phyloP scores from a whole-genome alignment of 1,139 yeast species.

The Yamadazyma blattariae region DNA sequence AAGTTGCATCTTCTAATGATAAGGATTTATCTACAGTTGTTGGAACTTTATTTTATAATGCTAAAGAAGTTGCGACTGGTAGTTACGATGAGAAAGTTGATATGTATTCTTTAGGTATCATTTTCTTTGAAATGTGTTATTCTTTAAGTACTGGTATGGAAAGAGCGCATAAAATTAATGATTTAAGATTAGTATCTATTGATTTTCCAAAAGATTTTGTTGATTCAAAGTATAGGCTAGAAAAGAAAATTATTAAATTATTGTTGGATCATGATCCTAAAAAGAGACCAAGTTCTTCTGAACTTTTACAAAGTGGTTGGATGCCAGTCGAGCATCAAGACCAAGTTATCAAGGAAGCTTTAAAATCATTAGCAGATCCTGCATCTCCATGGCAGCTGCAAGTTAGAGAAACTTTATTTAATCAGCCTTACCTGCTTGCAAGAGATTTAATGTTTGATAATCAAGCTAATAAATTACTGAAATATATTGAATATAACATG shows the following conservation, averaged over 20 bases:
- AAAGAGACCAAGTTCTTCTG: constrained; percentile 75
- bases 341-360: constrained; percentile 81
- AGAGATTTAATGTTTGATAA: constrained; percentile 79
- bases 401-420: constrained; percentile 79
- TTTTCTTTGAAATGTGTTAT: constrained; percentile 93
- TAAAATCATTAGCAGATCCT: constrained; percentile 81
- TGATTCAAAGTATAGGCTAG: constrained; percentile 47
- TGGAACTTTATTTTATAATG: constrained; percentile 92
- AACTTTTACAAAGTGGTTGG: constrained; percentile 73
- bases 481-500: constrained; percentile 21
- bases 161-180: constrained; percentile 66
- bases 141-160: constrained; percentile 89
- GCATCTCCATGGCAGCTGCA: constrained; percentile 94
- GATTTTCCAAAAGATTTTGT: constrained; percentile 68
- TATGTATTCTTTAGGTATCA: constrained; percentile 91
- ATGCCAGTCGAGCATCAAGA: constrained; percentile 90
- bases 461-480: constrained; percentile 19
- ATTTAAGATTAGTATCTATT: constrained; percentile 55
- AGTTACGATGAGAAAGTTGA: constrained; percentile 89
- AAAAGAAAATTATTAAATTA: constrained; percentile 60
- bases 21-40: constrained; percentile 88
- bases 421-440: constrained; percentile 80
- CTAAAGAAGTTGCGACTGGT: constrained; percentile 80
- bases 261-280: constrained; percentile 77
- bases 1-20: constrained; percentile 32